Percentiles rank a stretch among this genome's conserved stretches.
phyloP scores from a whole-genome alignment of 805 yeast genomes.

The Scheffersomyces ergatensis region DNA sequence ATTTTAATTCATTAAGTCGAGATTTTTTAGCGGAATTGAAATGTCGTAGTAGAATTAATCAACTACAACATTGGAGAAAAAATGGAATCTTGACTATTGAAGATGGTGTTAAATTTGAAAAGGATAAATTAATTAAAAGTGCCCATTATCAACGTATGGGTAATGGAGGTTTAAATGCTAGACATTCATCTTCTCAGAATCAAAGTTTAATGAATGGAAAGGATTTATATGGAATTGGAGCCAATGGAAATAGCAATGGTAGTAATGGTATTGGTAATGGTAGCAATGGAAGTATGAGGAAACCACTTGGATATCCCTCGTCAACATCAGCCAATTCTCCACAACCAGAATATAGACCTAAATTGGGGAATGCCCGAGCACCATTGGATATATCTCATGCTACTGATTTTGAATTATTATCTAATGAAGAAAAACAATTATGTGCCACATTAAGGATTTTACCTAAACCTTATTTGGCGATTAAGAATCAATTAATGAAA shows the following conservation, averaged over 20 bases:
- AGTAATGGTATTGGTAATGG: slow-evolving; percentile 8
- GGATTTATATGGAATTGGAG: slow-evolving; percentile 13
- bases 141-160: slow-evolving; percentile 60
- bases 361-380: slow-evolving; percentile 44
- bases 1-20: slow-evolving; percentile 70
- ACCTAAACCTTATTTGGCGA: slow-evolving; percentile 93
- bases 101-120: slow-evolving; percentile 80
- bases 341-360: slow-evolving; percentile 41
- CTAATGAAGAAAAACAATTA: slow-evolving; percentile 83
- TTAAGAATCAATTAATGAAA: slow-evolving; percentile 84
- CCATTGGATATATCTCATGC: slow-evolving; percentile 73
- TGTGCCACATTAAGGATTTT: slow-evolving; percentile 80
- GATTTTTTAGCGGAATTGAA: slow-evolving; percentile 77
- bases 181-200: slow-evolving; percentile 15
- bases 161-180: slow-evolving; percentile 28
- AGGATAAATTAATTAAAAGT: slow-evolving; percentile 72
- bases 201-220: slow-evolving; percentile 8
- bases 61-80: slow-evolving; percentile 89
- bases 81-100: slow-evolving; percentile 85
- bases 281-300: slow-evolving; percentile 13
- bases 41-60: slow-evolving; percentile 78
- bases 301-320: too few relatives aligned
- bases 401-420: slow-evolving; percentile 76
- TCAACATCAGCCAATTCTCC: slow-evolving; percentile 27
- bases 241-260: slow-evolving; percentile 13